Conservation (phyloP, 805 yeast genomes). For the Danielia reshetovae region DNA sequence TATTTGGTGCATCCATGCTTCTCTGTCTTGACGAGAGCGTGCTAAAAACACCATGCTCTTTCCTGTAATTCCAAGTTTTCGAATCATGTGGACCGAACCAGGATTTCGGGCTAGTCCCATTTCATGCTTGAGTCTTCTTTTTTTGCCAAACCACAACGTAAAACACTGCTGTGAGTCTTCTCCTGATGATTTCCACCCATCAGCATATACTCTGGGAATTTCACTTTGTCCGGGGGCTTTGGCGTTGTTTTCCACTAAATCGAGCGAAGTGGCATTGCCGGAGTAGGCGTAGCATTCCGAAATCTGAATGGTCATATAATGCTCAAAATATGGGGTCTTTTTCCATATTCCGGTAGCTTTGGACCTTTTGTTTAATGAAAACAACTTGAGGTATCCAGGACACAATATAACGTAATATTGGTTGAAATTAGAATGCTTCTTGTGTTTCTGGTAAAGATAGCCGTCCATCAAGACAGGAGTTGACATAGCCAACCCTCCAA, state of each 20-base stretch:
- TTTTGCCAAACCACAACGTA: constrained; percentile 78
- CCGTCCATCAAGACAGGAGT: constrained; percentile 65
- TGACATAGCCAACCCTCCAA: constrained; percentile 55
- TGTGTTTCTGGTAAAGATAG: constrained; percentile 60
- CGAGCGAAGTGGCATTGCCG: constrained; percentile 56
- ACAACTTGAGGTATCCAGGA: constrained; percentile 67
- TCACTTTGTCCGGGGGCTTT: constrained; percentile 51
- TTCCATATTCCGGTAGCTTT: constrained; percentile 43
- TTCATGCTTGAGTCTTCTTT: constrained; percentile 20
- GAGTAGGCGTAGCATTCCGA: constrained; percentile 71
- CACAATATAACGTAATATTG: constrained; percentile 60
- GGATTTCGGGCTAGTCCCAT: constrained; percentile 32
- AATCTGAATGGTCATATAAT: constrained; percentile 58
- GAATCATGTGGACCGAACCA: constrained; percentile 41
- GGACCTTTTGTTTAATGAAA: constrained; percentile 46
- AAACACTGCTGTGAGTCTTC: constrained; percentile 73
- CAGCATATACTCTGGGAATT: constrained; percentile 69
- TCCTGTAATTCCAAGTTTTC: constrained; percentile 64
- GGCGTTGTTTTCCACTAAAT: constrained; percentile 48
- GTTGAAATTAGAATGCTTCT: constrained; percentile 63
- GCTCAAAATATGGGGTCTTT: constrained; percentile 46
- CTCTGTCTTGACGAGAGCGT: constrained; percentile 76
- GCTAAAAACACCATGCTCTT: constrained; percentile 72
- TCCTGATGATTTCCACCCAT: constrained; percentile 84
- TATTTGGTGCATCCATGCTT: constrained; percentile 65